Base-by-base conservation (phyloP, 1,284 basidiomycete genomes). In the Rhodotorula sp. region DNA sequence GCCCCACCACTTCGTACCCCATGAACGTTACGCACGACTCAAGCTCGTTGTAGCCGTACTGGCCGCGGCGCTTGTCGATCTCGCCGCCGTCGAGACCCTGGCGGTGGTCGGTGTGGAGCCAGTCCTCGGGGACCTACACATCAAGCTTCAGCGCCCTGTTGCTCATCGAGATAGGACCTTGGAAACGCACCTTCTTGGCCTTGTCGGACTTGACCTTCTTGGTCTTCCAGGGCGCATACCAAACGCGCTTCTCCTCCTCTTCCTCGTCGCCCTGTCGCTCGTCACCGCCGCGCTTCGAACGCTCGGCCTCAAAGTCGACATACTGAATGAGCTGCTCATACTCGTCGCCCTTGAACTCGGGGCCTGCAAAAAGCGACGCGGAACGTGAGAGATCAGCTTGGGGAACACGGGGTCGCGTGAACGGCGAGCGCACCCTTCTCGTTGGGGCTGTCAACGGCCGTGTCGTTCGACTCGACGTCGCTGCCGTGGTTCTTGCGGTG, bases 61-160 rank as follows among this genome's bases (percentile, higher is more conserved):
- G 65, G 25, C 70, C 64, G 61, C 81, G 80, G 52, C 81, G 80
- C 68, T 79, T 76, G 45, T 79, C 73, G 54, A 84, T 80, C 52
- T 86, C 85, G 45, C 75, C 65, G 55, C 83, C 81, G 52, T 79
- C 77, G 64, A 86, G 72, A 74, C 85, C 85, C 70, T 82, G 80
- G 49, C 73, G 71, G 75, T 84, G 80, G 73, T 85, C 83, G 21
- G 85, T 86, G 71, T 85, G 80, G 67, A 86, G 82, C 84, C 83
- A 83, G 67, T 80, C 79, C 21, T 76, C 74, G 56, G 84, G 84
- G 27, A 78, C 63, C 67, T 76, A 71, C 45, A 41, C 19, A 34
- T 34, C 34, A 34, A 34, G 8, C 27, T 34, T 49, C 25, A 66
- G 56, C 42, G 46, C 27, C 21, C 50, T 45, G 41, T 34, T 34